Base-by-base conservation (phyloP, 495 filamentous ascomycete species). In the Podospora conica region DNA sequence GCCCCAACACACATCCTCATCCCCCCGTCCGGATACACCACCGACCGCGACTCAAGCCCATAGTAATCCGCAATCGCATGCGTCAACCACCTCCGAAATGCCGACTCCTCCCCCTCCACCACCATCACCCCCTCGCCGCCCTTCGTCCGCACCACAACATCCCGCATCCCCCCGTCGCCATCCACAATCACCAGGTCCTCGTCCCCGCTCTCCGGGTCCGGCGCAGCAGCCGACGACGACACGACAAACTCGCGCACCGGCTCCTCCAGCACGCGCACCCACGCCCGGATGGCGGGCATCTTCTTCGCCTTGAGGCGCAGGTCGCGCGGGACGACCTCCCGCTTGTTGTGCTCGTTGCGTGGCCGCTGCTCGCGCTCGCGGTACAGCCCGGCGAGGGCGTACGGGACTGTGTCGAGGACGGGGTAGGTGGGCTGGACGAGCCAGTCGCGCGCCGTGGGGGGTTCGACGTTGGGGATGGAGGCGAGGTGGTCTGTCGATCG, bases 361-460 rank as follows among this genome's bases (percentile, higher is more conserved):
- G 79, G 76, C 27, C 81, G 82, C 67, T 89, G 81, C 58, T 87
- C 86, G 6, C 82, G 82, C 65, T 98, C 93, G 91, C 92, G 98
- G 33, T 92, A 82, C 15, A 88, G 86, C 8, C 15, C 40, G 6
- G 96, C 95, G 53, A 96, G 86, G 69, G 92, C 91, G 77, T 98
- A 98, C 2, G 93, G 95, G 58, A 98, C 89, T 9, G 68, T 68
- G 22, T 82, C 77, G 66, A 88, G 87, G 12, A 90, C 85, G 12
- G 88, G 86, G 73, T 96, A 82, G 18, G 93, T 92, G 0, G 94
- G 93, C 29, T 83, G 84, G 29, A 92, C 82, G 63, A 84, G 82
- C 89, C 91, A 98, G 73, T 98, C 95, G 55, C 80, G 83, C 0
- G 92, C 85, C 23, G 88, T 80, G 1, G 95, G 96, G 1, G 93